Percentiles rank a stretch among this genome's conserved stretches.
Evolutionary conservation across 352 stramenopile genomes (phyloP).

Genomic region (Phytopythium cucurbitacearum): DNA sequence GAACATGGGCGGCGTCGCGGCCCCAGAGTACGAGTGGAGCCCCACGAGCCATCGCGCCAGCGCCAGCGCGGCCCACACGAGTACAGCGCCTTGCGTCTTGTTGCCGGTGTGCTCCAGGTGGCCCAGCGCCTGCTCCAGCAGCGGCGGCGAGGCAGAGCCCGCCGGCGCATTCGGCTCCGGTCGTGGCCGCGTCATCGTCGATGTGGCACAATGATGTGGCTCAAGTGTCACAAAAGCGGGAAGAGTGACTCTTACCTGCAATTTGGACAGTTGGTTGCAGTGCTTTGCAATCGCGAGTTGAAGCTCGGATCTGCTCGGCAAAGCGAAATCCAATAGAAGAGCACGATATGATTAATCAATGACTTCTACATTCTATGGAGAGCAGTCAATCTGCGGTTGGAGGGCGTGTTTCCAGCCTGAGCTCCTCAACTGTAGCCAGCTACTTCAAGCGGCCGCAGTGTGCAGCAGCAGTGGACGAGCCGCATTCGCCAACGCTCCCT

Average conservation of each 20-base stretch:
- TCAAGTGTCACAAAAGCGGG: slow-evolving; percentile 15
- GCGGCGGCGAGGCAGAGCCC: slow-evolving; percentile 2
- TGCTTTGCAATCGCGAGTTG: slow-evolving; percentile 9
- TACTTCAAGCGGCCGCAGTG: too few relatives aligned
- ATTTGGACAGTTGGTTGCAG: slow-evolving; percentile 3
- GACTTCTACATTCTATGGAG: too few relatives aligned
- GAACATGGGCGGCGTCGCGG: slow-evolving; percentile 78
- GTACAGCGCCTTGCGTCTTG: slow-evolving; percentile 28
- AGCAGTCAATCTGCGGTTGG: too few relatives aligned
- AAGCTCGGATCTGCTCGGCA: slow-evolving; percentile 2
- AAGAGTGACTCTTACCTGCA: background rate
- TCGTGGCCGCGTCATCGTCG: slow-evolving; percentile 8
- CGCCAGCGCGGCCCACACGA: slow-evolving; percentile 56
- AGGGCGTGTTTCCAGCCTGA: too few relatives aligned
- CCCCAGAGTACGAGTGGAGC: slow-evolving; percentile 81
- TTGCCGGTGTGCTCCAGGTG: slow-evolving; percentile 58
- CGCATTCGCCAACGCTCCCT: background rate
- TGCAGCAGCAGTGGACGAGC: too few relatives aligned
- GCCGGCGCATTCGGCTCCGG: background rate
- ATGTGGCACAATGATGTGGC: slow-evolving; percentile 1
- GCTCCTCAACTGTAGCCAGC: too few relatives aligned
- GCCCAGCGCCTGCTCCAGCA: slow-evolving; percentile 39
- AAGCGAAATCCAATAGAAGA: too few relatives aligned
- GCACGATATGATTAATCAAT: too few relatives aligned
- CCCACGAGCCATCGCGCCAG: slow-evolving; percentile 75